phyloP scores from a whole-genome alignment of 495 filamentous ascomycete genomes.

The Letharia lupina region DNA sequence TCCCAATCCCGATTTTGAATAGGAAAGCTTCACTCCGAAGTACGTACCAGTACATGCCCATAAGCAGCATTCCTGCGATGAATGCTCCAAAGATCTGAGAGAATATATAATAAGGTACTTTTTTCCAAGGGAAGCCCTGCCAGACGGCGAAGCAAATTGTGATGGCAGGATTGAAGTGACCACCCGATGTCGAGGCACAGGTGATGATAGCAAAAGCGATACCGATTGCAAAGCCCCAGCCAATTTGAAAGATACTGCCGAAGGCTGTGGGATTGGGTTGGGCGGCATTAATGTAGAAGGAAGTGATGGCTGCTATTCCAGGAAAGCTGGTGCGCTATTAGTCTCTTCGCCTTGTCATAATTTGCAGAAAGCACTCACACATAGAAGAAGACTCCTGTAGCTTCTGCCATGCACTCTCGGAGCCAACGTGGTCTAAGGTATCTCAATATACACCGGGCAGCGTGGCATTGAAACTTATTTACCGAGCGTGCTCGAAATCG shows the following conservation, averaged over 20 bases:
- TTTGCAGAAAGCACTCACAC: constrained; percentile 27
- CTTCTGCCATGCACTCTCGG: constrained; percentile 42
- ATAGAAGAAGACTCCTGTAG: constrained; percentile 45
- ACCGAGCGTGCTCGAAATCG: constrained; percentile 40
- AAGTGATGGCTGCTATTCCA: constrained; percentile 39
- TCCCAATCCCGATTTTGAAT: neutral
- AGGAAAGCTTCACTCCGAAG: neutral
- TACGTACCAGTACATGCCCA: constrained; percentile 39
- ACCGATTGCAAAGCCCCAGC: constrained; percentile 43
- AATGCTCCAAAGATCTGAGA: constrained; percentile 46
- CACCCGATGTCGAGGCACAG: constrained; percentile 43
- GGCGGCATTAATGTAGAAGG: constrained; percentile 37
- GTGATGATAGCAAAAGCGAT: constrained; percentile 49
- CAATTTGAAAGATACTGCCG: constrained; percentile 41
- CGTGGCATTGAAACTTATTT: neutral
- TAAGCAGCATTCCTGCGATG: constrained; percentile 40
- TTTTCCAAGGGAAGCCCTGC: constrained; percentile 46
- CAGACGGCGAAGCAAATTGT: constrained; percentile 43
- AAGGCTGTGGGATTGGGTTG: constrained; percentile 31
- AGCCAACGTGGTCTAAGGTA: constrained; percentile 33
- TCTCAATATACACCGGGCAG: neutral
- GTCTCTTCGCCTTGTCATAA: neutral
- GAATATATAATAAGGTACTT: constrained; percentile 46
- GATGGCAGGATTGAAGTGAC: constrained; percentile 46
- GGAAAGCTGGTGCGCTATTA: constrained; percentile 31